Evolutionary conservation across 495 filamentous ascomycete species (phyloP).

Genomic region (Penicillium lividum): DNA sequence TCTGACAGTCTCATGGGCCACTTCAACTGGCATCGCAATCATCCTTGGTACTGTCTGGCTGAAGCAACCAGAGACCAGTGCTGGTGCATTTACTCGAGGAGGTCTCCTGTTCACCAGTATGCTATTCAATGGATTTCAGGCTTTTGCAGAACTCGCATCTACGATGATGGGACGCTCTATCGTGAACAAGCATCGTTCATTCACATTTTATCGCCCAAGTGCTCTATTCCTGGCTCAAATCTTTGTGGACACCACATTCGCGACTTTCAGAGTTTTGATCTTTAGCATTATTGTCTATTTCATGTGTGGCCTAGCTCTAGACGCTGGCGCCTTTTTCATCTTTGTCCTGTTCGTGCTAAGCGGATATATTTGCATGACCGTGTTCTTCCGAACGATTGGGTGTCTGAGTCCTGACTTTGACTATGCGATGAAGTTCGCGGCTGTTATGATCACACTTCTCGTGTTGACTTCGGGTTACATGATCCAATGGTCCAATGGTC

Average conservation of each 20-base stretch:
- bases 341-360: slow-evolving; percentile 70
- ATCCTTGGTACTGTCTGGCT: slow-evolving; percentile 79
- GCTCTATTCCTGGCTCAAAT: slow-evolving; percentile 81
- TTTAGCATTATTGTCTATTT: slow-evolving; percentile 81
- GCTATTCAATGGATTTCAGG: slow-evolving; percentile 78
- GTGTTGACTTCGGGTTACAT: slow-evolving; percentile 79
- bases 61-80: slow-evolving; percentile 62
- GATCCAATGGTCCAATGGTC: slow-evolving; percentile 68
- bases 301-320: slow-evolving; percentile 66
- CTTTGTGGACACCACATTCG: slow-evolving; percentile 72
- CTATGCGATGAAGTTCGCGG: slow-evolving; percentile 79
- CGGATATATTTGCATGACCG: slow-evolving; percentile 74
- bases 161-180: slow-evolving; percentile 75
- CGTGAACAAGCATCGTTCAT: slow-evolving; percentile 77
- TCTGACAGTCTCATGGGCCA: slow-evolving; percentile 72
- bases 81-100: slow-evolving; percentile 74
- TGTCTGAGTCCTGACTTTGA: slow-evolving; percentile 83
- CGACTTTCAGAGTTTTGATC: slow-evolving; percentile 63
- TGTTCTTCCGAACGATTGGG: slow-evolving; percentile 77
- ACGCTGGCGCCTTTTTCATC: slow-evolving; percentile 76
- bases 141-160: slow-evolving; percentile 68
- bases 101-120: slow-evolving; percentile 75
- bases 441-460: slow-evolving; percentile 73
- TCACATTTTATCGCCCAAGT: slow-evolving; percentile 76
- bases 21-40: slow-evolving; percentile 73